Percentiles rank a stretch among this genome's conserved stretches.
Conservation (phyloP, 495 filamentous ascomycete species). For the Xylaria telfairii region DNA sequence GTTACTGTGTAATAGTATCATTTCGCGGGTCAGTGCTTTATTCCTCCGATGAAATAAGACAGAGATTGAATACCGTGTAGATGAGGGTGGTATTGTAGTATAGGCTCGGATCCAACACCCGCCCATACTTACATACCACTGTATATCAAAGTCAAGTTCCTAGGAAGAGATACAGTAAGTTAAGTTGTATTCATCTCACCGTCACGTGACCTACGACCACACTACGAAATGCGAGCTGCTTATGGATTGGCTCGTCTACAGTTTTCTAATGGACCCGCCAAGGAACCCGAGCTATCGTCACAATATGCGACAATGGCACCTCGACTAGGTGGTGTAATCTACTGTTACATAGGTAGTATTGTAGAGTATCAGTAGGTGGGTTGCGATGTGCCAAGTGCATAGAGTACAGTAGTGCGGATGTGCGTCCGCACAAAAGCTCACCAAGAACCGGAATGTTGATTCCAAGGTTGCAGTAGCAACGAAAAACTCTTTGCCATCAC, state of each 20-base stretch:
- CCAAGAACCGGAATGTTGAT: not conserved
- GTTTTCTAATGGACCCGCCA: not conserved
- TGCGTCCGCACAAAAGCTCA: not conserved
- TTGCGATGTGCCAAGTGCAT: not conserved
- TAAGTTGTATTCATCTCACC: not conserved
- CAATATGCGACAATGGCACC: not conserved
- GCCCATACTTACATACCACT: not conserved
- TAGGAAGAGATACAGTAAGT: no score
- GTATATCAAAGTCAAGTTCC: no score
- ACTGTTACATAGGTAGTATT: no score
- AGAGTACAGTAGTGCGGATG: slow-evolving; percentile 5
- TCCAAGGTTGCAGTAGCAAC: not conserved
- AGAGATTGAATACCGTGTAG: not conserved
- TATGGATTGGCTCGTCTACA: not conserved
- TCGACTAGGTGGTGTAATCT: no score
- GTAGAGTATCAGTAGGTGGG: not conserved
- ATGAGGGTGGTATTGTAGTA: not conserved
- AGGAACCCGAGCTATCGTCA: not conserved
- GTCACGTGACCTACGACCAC: not conserved
- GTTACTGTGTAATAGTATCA: no score
- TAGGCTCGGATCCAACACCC: not conserved
- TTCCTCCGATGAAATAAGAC: not conserved
- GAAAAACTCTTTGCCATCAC: not conserved
- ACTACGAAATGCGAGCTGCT: no score
- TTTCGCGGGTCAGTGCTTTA: not conserved